Conservation (phyloP, 805 yeast species). For the Wickerhamiella siamensis region DNA sequence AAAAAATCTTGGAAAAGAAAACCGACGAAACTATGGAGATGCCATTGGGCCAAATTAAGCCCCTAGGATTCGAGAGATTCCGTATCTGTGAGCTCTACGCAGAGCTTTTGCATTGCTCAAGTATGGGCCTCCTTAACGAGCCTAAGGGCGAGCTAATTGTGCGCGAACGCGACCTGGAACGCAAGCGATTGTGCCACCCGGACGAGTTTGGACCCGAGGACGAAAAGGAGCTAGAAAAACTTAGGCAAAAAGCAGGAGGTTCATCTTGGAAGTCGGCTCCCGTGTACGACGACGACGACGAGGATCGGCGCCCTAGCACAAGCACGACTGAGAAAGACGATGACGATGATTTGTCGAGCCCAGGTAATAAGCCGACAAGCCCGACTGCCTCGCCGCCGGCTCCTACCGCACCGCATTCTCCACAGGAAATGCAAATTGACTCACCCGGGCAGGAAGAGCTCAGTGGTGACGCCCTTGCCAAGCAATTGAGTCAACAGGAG, state of each 20-base stretch:
- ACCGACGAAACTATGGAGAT: slow-evolving; percentile 33
- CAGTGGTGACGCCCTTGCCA: slow-evolving; percentile 11
- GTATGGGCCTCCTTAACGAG: slow-evolving; percentile 82
- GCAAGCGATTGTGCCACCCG: slow-evolving; percentile 29
- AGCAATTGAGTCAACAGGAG: slow-evolving; percentile 16
- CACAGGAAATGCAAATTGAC: slow-evolving; percentile 3
- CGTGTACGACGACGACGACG: not conserved
- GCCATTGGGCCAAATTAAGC: slow-evolving; percentile 53
- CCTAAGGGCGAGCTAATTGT: slow-evolving; percentile 55
- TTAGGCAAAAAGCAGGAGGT: not conserved
- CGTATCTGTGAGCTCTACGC: slow-evolving; percentile 86
- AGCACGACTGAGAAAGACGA: slow-evolving; percentile 5
- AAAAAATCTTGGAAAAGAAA: slow-evolving; percentile 39
- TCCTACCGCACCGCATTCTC: slow-evolving; percentile 2
- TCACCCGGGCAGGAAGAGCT: slow-evolving; percentile 5
- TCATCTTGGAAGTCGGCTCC: slow-evolving; percentile 8
- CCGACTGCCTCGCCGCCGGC: not conserved
- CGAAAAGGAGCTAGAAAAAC: slow-evolving; percentile 4
- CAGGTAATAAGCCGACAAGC: slow-evolving; percentile 7
- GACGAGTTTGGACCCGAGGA: slow-evolving; percentile 24
- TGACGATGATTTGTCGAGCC: slow-evolving; percentile 19
- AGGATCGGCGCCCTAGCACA: not conserved
- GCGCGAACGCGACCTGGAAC: slow-evolving; percentile 49
- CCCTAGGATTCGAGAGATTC: slow-evolving; percentile 82
- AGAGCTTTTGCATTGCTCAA: slow-evolving; percentile 91